Evolutionary conservation across 495 filamentous ascomycete genomes (phyloP).

Genomic region (Aspergillus funiculosus): DNA sequence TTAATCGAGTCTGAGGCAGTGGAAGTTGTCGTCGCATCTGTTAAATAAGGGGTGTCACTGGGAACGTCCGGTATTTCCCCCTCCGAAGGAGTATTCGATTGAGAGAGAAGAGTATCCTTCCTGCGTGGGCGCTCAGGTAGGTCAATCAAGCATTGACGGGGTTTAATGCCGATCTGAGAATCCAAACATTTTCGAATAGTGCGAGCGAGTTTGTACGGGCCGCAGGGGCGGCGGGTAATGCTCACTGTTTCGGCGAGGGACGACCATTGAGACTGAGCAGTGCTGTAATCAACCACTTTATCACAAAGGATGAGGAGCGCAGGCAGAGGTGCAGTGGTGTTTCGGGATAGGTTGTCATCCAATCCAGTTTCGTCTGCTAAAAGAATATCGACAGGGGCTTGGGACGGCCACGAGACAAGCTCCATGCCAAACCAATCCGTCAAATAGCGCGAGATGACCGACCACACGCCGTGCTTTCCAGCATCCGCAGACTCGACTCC

Average conservation of each 20-base stretch:
- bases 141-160: conserved; percentile 16
- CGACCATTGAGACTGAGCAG: conserved; percentile 27
- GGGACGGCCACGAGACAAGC: conserved; percentile 33
- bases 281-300: conserved; percentile 29
- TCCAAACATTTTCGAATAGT: conserved; percentile 38
- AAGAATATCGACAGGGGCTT: conserved; percentile 32
- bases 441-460: conserved; percentile 25
- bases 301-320: conserved; percentile 37
- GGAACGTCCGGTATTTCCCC: neutral
- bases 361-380: conserved; percentile 38
- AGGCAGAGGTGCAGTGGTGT: conserved; percentile 17
- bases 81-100: neutral
- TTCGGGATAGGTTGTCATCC: conserved; percentile 15
- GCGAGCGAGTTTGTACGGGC: conserved; percentile 60
- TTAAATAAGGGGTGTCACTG: conserved; percentile 10
- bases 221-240: conserved; percentile 50
- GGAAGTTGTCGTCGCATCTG: conserved; percentile 9
- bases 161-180: conserved; percentile 8
- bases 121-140: conserved; percentile 10
- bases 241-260: conserved; percentile 33
- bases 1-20: conserved; percentile 5
- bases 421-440: conserved; percentile 44
- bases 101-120: neutral
- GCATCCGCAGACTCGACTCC: conserved; percentile 23
- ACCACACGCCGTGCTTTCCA: conserved; percentile 19